Conservation (phyloP, 805 yeast species). For the Zygosaccharomyces rouxii region DNA sequence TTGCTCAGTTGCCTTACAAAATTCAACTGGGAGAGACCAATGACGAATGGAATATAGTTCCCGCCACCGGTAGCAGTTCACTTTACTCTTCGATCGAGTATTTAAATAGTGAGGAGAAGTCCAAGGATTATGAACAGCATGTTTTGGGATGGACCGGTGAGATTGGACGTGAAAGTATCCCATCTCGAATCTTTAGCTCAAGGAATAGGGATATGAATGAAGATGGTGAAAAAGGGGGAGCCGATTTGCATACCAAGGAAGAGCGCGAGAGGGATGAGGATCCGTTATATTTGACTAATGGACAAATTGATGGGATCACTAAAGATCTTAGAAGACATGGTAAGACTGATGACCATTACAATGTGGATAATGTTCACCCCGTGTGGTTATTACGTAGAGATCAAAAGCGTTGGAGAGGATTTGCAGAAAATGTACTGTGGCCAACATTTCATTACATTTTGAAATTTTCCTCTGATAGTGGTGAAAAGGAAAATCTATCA, state of each 20-base stretch:
- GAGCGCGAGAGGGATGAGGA: conserved; percentile 38
- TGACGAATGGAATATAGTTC: conserved; percentile 51
- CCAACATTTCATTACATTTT: conserved; percentile 92
- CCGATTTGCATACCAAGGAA: background rate
- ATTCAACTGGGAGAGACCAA: conserved; percentile 31
- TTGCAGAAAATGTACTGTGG: conserved; percentile 90
- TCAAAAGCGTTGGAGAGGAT: conserved; percentile 79
- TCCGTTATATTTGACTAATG: conserved; percentile 54
- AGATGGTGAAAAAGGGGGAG: conserved; percentile 30
- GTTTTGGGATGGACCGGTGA: conserved; percentile 97
- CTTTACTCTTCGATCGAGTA: conserved; percentile 69
- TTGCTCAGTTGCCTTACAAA: conserved; percentile 35
- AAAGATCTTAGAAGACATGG: conserved; percentile 30
- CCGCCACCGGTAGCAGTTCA: conserved; percentile 79
- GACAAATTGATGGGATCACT: conserved; percentile 44
- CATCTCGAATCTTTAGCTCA: conserved; percentile 9
- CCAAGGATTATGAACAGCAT: conserved; percentile 81
- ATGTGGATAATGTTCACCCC: conserved; percentile 53
- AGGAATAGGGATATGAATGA: conserved; percentile 20
- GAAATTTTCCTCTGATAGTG: conserved; percentile 65
- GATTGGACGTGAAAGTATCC: conserved; percentile 35
- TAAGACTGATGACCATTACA: conserved; percentile 43
- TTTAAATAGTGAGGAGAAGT: conserved; percentile 42
- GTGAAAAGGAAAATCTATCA: conserved; percentile 65
- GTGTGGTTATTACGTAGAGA: conserved; percentile 81